Evolutionary conservation across 495 filamentous ascomycete genomes (phyloP).

Genomic region (Chaetomium fimeti): DNA sequence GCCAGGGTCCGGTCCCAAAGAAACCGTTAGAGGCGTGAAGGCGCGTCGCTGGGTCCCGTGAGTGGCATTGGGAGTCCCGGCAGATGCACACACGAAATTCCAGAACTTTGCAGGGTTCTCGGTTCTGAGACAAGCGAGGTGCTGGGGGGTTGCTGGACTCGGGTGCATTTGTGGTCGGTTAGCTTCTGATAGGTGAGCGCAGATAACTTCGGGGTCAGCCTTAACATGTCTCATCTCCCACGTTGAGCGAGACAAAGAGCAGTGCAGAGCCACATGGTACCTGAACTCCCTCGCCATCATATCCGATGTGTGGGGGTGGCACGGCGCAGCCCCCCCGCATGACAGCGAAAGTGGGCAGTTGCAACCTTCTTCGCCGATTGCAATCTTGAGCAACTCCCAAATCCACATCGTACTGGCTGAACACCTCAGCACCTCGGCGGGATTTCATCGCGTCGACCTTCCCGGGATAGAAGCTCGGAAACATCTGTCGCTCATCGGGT

Average conservation of each 20-base stretch:
- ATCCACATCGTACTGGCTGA: neutral
- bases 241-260: neutral
- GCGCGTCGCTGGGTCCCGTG: neutral
- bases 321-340: neutral
- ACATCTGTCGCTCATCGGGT: constrained; percentile 15
- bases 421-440: neutral
- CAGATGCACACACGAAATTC: neutral
- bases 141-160: neutral
- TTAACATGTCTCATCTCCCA: neutral
- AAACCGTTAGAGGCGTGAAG: neutral
- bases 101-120: neutral
- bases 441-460: neutral
- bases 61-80: neutral
- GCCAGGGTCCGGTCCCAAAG: neutral
- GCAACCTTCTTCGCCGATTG: neutral
- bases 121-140: neutral
- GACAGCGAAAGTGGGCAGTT: neutral
- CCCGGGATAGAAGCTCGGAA: constrained; percentile 2
- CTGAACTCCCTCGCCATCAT: too few relatives aligned
- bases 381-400: neutral
- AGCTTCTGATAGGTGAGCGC: neutral
- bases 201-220: too few relatives aligned
- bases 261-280: neutral
- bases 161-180: too few relatives aligned
- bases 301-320: neutral